Evolutionary conservation across 768 basidiomycete species (phyloP).

Genomic region (Glaciozyma martinii): DNA sequence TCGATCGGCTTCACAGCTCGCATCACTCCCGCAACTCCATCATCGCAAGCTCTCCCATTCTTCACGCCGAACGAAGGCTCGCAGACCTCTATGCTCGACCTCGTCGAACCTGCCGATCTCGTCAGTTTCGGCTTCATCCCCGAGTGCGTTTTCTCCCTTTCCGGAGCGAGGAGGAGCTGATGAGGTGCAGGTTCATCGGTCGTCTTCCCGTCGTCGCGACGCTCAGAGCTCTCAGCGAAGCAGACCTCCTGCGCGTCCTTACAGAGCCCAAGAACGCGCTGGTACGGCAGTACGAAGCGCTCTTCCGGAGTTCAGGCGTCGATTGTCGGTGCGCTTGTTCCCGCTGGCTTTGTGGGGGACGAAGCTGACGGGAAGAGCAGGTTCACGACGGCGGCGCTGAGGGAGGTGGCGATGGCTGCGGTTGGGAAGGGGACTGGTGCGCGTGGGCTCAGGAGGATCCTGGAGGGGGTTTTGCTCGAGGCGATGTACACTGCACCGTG

Average conservation of each 20-base stretch:
- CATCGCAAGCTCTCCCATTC: conserved; percentile 18
- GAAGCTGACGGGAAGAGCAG: conserved; percentile 50
- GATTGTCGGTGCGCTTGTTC: conserved; percentile 38
- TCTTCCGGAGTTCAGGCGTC: conserved; percentile 12
- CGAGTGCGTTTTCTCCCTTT: conserved; percentile 44
- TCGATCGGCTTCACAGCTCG: conserved; percentile 77
- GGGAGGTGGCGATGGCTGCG: conserved; percentile 72
- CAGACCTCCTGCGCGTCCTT: conserved; percentile 79
- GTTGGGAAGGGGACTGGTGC: conserved; percentile 79
- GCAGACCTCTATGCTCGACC: conserved; percentile 40
- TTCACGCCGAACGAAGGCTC: not conserved
- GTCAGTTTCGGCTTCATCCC: conserved; percentile 90
- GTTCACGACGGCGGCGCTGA: conserved; percentile 71
- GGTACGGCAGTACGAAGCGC: conserved; percentile 64
- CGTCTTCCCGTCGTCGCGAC: conserved; percentile 87
- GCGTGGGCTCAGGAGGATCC: conserved; percentile 75
- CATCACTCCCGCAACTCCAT: conserved; percentile 38
- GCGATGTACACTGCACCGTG: conserved; percentile 60
- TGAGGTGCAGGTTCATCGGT: conserved; percentile 56
- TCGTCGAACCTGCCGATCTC: conserved; percentile 68
- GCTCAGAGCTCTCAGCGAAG: conserved; percentile 63
- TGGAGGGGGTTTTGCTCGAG: conserved; percentile 76
- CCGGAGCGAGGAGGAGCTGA: not conserved
- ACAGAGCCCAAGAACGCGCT: conserved; percentile 87
- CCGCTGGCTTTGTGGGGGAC: conserved; percentile 71